Percentiles rank a stretch among this genome's conserved stretches.
Evolutionary conservation across 2,329 filamentous ascomycete genomes (phyloP).

Genomic region (Epichloe amarillans): DNA sequence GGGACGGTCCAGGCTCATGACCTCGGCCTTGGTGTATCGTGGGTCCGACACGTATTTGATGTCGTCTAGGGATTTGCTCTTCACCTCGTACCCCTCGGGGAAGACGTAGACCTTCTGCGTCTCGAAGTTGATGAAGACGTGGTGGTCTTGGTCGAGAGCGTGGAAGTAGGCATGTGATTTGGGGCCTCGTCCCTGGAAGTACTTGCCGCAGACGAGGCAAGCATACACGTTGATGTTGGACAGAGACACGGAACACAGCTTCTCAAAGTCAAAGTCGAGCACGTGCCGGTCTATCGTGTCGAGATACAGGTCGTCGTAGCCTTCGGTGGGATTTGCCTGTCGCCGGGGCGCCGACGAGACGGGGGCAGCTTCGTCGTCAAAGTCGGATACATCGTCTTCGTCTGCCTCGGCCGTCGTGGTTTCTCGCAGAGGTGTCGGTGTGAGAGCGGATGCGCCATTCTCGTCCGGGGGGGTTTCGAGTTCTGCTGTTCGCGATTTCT

Average conservation of each 20-base stretch:
- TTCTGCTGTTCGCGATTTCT: slow-evolving; percentile 41
- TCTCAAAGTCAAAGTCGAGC: slow-evolving; percentile 97
- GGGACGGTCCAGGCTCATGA: slow-evolving; percentile 59
- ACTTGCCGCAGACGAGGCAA: slow-evolving; percentile 93
- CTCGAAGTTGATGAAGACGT: slow-evolving; percentile 97
- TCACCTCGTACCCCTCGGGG: slow-evolving; percentile 93
- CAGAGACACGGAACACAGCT: slow-evolving; percentile 87
- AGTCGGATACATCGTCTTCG: slow-evolving; percentile 21
- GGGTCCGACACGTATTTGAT: slow-evolving; percentile 98
- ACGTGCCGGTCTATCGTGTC: slow-evolving; percentile 91
- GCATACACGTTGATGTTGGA: slow-evolving; percentile 99
- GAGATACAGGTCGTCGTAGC: slow-evolving; percentile 91
- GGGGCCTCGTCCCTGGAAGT: slow-evolving; percentile 85
- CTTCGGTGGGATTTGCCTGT: slow-evolving; percentile 67
- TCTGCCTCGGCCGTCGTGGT: slow-evolving; percentile 11
- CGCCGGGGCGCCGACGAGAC: slow-evolving; percentile 37
- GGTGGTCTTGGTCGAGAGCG: slow-evolving; percentile 85
- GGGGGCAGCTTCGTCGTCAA: slow-evolving; percentile 28
- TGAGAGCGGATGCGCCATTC: slow-evolving; percentile 20
- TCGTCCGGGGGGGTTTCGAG: slow-evolving; percentile 20
- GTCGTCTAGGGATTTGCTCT: slow-evolving; percentile 86
- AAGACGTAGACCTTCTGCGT: slow-evolving; percentile 83
- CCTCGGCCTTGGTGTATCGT: slow-evolving; percentile 66
- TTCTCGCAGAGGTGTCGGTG: slow-evolving; percentile 7
- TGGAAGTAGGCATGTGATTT: slow-evolving; percentile 98